Percentiles rank a stretch among this genome's conserved stretches.
phyloP scores from a whole-genome alignment of 2,329 filamentous ascomycete species.

The Orbilia quercus region DNA sequence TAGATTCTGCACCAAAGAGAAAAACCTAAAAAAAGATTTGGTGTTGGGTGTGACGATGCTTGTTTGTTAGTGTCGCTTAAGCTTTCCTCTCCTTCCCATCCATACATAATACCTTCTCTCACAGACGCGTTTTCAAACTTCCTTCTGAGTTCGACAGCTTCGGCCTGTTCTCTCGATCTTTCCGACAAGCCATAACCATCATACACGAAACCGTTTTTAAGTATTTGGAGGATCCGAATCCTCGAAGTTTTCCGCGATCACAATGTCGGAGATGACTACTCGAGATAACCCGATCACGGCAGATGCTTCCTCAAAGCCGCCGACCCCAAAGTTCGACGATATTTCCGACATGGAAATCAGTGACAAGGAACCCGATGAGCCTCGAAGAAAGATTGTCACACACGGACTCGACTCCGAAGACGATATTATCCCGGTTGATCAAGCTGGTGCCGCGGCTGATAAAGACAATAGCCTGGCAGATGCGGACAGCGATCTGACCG shows the following conservation, averaged over 20 bases:
- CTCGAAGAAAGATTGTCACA: slow-evolving; percentile 30
- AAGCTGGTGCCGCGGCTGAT: slow-evolving; percentile 62
- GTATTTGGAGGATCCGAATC: background rate
- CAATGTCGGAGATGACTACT: slow-evolving; percentile 42
- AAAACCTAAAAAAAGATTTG: slow-evolving; percentile 21
- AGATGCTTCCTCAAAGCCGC: slow-evolving; percentile 33
- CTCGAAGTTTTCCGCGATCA: background rate
- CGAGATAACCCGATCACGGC: slow-evolving; percentile 22
- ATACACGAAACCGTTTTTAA: background rate
- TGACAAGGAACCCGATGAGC: slow-evolving; percentile 45
- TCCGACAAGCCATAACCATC: slow-evolving; percentile 1
- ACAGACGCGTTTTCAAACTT: slow-evolving; percentile 25
- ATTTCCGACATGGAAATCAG: slow-evolving; percentile 49
- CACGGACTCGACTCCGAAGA: slow-evolving; percentile 34
- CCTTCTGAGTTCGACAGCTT: background rate
- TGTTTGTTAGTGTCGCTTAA: slow-evolving; percentile 24
- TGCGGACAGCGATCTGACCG: slow-evolving; percentile 76
- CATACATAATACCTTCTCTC: background rate
- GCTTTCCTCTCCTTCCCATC: slow-evolving; percentile 7
- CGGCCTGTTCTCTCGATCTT: background rate
- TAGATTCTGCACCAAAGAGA: slow-evolving; percentile 8
- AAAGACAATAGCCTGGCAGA: slow-evolving; percentile 74
- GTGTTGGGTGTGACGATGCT: slow-evolving; percentile 22
- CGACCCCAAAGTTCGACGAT: slow-evolving; percentile 18
- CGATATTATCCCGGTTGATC: slow-evolving; percentile 59